Conservation (phyloP, 495 filamentous ascomycete species). For the Apiosordaria backusii region DNA sequence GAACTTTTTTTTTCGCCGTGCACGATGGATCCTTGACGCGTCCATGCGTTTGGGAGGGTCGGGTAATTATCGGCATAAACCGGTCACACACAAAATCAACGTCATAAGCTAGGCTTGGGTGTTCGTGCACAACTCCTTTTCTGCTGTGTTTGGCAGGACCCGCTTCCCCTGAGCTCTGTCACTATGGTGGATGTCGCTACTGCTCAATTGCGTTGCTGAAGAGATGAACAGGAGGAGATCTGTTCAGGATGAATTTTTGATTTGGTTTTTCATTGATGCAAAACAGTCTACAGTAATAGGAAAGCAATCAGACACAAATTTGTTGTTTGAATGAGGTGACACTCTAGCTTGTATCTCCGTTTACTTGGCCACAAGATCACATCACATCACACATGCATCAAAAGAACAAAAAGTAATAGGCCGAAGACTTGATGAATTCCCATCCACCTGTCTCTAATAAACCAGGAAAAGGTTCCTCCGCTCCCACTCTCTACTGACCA, state of each 20-base stretch:
- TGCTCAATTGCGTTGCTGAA: background rate
- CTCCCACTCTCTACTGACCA: background rate
- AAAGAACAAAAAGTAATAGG: background rate
- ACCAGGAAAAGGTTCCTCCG: background rate
- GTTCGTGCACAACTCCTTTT: background rate
- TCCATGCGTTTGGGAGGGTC: background rate
- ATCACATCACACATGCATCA: background rate
- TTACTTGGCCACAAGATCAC: background rate
- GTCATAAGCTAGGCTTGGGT: background rate
- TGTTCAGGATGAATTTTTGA: background rate
- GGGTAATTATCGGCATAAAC: background rate
- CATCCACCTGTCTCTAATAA: background rate
- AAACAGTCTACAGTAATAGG: background rate
- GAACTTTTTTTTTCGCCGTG: background rate
- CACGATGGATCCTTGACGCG: background rate
- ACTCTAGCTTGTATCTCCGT: too few species aligned
- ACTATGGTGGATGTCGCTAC: background rate
- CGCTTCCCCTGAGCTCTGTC: background rate
- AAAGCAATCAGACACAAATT: background rate
- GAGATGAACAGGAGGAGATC: background rate
- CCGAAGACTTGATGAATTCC: background rate
- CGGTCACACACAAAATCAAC: background rate
- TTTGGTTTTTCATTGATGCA: background rate
- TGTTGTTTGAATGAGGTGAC: too few species aligned
- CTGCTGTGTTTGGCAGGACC: background rate